These are phyloP conservation scores for Suillus americanus DNA, from an alignment of 768 basidiomycete species.

Conservation along the genomic window DNA sequence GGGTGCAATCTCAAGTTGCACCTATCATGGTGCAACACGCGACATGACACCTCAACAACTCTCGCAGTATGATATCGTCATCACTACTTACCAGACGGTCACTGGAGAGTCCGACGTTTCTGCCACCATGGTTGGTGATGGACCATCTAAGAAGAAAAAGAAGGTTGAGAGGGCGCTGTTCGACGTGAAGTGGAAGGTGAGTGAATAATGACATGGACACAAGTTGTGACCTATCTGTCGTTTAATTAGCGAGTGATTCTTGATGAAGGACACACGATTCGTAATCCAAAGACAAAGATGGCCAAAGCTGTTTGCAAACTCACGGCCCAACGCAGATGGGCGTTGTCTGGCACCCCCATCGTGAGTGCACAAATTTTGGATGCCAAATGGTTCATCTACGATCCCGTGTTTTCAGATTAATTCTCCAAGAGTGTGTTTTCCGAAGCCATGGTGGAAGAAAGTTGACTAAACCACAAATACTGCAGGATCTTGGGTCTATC, in stretches of 20 bases:
- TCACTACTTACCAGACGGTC: slow-evolving; percentile 82
- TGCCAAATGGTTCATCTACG: slow-evolving; percentile 1
- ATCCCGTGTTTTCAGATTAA: slow-evolving; percentile 55
- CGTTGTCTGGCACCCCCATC: slow-evolving; percentile 84
- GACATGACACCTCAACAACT: slow-evolving; percentile 57
- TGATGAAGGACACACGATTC: slow-evolving; percentile 87
- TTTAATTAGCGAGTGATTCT: slow-evolving; percentile 64
- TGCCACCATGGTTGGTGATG: slow-evolving; percentile 15
- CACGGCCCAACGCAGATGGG: slow-evolving; percentile 74
- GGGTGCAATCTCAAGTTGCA: slow-evolving; percentile 50
- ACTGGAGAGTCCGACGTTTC: slow-evolving; percentile 47
- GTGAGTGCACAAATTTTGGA: slow-evolving; percentile 43
- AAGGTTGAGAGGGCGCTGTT: slow-evolving; percentile 61
- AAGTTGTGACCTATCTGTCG: not conserved
- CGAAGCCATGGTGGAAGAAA: not conserved
- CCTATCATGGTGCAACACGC: slow-evolving; percentile 76
- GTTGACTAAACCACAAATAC: not conserved
- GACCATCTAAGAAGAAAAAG: slow-evolving; percentile 52
- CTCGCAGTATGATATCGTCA: slow-evolving; percentile 70
- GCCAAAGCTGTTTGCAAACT: slow-evolving; percentile 64
- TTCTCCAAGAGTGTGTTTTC: slow-evolving; percentile 56
- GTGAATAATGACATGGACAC: slow-evolving; percentile 6
- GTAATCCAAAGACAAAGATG: slow-evolving; percentile 88
- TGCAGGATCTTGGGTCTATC: slow-evolving; percentile 85
- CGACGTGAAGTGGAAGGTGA: slow-evolving; percentile 78